Base-by-base conservation (phyloP, 306 rosid species). In the Morella rubra region DNA sequence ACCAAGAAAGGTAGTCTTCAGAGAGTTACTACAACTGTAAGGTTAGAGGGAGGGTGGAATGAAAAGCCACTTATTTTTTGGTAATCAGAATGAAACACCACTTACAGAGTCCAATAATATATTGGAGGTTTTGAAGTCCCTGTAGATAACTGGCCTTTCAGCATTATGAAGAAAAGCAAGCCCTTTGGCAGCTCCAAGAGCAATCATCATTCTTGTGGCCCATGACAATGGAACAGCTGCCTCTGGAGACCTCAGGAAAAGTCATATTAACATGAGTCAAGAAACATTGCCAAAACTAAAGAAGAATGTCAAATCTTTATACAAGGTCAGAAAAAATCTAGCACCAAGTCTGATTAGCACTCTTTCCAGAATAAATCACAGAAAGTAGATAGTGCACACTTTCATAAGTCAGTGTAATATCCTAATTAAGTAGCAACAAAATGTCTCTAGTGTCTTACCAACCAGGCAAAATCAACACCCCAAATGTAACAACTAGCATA, bases 131-230 rank as follows among this genome's bases (percentile, higher is more conserved):
- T 87, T 87, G 73, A 87, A 87, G 79, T 87, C 91, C 62, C 91
- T 86, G 62, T 87, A 87, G 65, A 87, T 87, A 20, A 87, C 91
- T 2, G 91, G 89, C 82, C 85, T 85, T 42, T 87, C 91, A 32
- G 91, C 91, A 81, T 87, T 87, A 77, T 87, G 91, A 74, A 87
- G 91, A 76, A 87, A 85, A 66, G 91, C 91, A 65, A 87, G 89
- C 3, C 91, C 91, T 72, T 87, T 87, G 44, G 91, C 91, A 47
- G 91, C 91, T 78, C 91, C 91, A 44, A 87, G 85, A 75, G 91
- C 91, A 73, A 87, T 85, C 81, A 81, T 53, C 91, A 87, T 87
- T 70, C 91, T 80, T 11, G 85, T 82, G 6, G 84, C 84, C 91
- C 91, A 87, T 11, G 85, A 69, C 47, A 87, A 81, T 10, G 91